Evolutionary conservation across 371 early-diverging fungal genomes (phyloP), one percentile per base, ranked within the genome.

Genomic region (Nematocida sp.): DNA sequence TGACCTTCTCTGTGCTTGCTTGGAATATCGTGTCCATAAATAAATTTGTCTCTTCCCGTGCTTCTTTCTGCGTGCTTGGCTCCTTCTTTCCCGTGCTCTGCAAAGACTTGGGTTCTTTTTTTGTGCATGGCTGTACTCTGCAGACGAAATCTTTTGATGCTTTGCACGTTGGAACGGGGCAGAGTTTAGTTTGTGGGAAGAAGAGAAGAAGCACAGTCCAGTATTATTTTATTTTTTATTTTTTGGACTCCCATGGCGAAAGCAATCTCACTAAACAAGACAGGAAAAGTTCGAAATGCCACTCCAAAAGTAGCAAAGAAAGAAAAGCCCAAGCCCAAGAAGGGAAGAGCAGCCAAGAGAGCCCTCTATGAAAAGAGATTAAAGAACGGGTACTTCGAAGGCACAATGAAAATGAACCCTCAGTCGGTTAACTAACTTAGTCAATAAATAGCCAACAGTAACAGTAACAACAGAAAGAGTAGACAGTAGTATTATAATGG

Each of bases 231-330:
- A 17, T 15, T 55, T 21, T 65, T 58, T 60, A 40, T 48, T 57
- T 55, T 70, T 60, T 74, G 67, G 50, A 31, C 36, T 70, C 29
- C 77, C 77, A 76, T 76, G 77, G 77, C 77, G 23, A 76, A 76
- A 55, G 67, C 64, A 64, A 76, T 76, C n/a, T 67, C 77, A 64
- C 48, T 76, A 45, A 76, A 76, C 77, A 76, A 67, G 41, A 96
- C 99, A 86, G 99, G 99, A 88, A 99, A 99, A 87, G 99, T 99
- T 84, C 93, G 95, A 91, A 91, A 90, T 80, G 94, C 95, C 85
- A 92, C 92, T 83, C 96, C 99, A 83, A 94, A 94, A 88, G 95
- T 95, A 77, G 93, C 92, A 83, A 91, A 91, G 87, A 88, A 89
- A 85, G 95, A 95, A 83, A 93, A 95, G 89, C 87, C 90, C 86